A percentile compares a stretch with the other conserved stretches of the same genome.
These are phyloP conservation scores for Harringtonia aguacate DNA, from an alignment of 2,329 filamentous ascomycete genomes.

Conservation along the genomic window DNA sequence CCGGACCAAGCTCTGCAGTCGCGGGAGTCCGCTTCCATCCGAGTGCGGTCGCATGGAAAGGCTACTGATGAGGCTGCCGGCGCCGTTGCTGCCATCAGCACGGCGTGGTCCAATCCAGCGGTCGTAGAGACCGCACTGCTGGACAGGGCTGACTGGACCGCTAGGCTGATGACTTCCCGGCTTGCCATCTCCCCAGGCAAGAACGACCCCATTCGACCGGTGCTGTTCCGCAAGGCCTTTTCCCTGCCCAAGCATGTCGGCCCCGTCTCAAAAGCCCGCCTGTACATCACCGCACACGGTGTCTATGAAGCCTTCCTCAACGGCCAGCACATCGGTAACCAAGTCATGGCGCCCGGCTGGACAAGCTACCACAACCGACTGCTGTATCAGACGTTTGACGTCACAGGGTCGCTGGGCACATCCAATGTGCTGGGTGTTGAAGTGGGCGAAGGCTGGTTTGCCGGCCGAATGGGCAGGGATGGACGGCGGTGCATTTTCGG, in stretches of 20 bases:
- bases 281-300: conserved; percentile 24
- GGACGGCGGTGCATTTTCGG: conserved; percentile 13
- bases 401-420: conserved; percentile 17
- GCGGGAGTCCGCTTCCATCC: conserved; percentile 7
- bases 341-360: conserved; percentile 28
- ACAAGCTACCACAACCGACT: conserved; percentile 28
- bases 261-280: conserved; percentile 13
- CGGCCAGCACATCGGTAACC: conserved; percentile 18
- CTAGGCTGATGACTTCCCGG: neutral
- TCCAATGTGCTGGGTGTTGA: conserved; percentile 26
- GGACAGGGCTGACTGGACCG: conserved; percentile 6
- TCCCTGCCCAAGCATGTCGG: neutral
- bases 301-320: conserved; percentile 25
- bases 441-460: conserved; percentile 35
- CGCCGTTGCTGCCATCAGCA: too few species aligned
- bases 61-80: too few species aligned
- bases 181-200: conserved; percentile 1
- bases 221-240: conserved; percentile 9
- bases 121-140: conserved; percentile 10
- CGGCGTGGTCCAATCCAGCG: conserved; percentile 13
- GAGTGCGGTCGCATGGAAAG: conserved; percentile 6
- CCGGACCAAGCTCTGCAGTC: conserved; percentile 13
- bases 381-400: conserved; percentile 31
- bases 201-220: conserved; percentile 12
- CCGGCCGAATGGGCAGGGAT: conserved; percentile 17